Percentiles rank a stretch among this genome's conserved stretches.
phyloP scores from a whole-genome alignment of 2,329 filamentous ascomycete species.

The Ophiostoma sp. region DNA sequence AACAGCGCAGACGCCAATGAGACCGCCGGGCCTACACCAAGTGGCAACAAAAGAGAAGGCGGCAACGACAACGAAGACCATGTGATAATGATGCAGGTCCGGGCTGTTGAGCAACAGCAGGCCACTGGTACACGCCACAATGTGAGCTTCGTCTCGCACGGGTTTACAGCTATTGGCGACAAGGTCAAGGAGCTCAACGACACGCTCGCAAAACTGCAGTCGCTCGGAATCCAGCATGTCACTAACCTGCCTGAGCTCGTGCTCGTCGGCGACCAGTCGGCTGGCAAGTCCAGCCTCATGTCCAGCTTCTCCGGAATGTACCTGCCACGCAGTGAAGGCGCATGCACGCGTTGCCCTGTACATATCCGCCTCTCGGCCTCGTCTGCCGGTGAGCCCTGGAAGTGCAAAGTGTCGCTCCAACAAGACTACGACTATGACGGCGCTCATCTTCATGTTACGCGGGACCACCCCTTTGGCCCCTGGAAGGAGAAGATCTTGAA shows the following conservation, averaged over 20 bases:
- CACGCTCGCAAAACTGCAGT: constrained; percentile 61
- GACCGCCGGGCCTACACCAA: constrained; percentile 26
- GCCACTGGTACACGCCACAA: constrained; percentile 19
- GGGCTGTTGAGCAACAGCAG: constrained; percentile 22
- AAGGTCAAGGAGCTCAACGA: constrained; percentile 61
- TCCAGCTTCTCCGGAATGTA: constrained; percentile 64
- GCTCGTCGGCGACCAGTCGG: constrained; percentile 77
- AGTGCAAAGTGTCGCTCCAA: constrained; percentile 61
- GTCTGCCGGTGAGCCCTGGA: constrained; percentile 48
- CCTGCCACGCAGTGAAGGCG: constrained; percentile 63
- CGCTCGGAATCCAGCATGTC: constrained; percentile 66
- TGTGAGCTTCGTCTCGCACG: constrained; percentile 36
- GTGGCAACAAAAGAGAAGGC: constrained; percentile 18
- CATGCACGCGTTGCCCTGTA: constrained; percentile 75
- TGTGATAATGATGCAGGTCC: constrained; percentile 32
- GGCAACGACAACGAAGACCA: constrained; percentile 28
- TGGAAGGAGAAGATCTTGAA: constrained; percentile 51
- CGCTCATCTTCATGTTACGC: constrained; percentile 37
- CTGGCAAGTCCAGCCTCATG: constrained; percentile 70
- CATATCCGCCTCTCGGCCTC: constrained; percentile 66
- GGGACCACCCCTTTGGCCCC: constrained; percentile 54
- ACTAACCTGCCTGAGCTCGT: constrained; percentile 73
- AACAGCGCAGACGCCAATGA: constrained; percentile 28
- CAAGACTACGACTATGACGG: constrained; percentile 48
- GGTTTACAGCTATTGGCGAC: constrained; percentile 52